phyloP scores from a whole-genome alignment of 1,284 basidiomycete species.

The Ganoderma lingzhi region DNA sequence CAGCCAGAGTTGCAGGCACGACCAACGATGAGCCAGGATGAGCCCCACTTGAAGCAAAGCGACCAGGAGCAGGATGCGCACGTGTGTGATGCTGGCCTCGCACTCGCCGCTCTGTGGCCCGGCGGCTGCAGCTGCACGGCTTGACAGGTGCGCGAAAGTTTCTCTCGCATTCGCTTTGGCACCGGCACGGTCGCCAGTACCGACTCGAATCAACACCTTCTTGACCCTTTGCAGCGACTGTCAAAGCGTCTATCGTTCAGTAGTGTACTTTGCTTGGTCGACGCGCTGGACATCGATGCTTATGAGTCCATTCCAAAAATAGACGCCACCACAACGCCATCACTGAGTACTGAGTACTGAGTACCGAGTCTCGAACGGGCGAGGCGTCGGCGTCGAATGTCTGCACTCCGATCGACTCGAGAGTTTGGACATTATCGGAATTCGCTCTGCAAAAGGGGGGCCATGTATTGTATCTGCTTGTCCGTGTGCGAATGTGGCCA shows the following conservation, averaged over 20 bases:
- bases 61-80: slow-evolving; percentile 10
- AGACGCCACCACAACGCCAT: neutral
- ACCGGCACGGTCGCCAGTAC: neutral
- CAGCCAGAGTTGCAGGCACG: neutral
- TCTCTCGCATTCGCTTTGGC: neutral
- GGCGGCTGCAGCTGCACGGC: neutral
- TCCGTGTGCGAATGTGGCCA: neutral
- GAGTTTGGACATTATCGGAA: neutral
- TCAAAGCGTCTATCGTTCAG: neutral
- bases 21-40: neutral
- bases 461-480: neutral
- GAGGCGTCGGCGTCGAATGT: neutral
- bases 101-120: neutral
- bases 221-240: neutral
- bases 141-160: neutral
- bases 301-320: neutral
- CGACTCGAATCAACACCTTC: neutral
- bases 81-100: slow-evolving; percentile 19
- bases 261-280: neutral
- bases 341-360: neutral
- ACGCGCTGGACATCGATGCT: neutral
- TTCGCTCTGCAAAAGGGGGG: neutral
- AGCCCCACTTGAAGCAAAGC: neutral
- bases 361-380: neutral
- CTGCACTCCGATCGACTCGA: neutral